Conservation (phyloP, 148 eudicot species). For the Arctostaphylos glauca region DNA sequence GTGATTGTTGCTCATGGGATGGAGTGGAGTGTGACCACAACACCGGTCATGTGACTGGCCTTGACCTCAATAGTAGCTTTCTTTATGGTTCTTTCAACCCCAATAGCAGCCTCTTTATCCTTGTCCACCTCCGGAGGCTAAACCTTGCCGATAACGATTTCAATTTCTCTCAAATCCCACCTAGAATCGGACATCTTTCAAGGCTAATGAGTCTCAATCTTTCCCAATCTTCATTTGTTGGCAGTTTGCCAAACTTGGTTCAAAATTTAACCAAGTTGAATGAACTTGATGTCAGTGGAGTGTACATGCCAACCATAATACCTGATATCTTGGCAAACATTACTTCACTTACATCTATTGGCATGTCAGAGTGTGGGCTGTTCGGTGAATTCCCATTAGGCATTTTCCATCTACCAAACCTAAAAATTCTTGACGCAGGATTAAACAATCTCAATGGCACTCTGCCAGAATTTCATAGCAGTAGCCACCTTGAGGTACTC, state of each 20-base stretch:
- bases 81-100: too few species aligned
- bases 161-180: slow-evolving; percentile 31
- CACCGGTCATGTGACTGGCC: slow-evolving; percentile 35
- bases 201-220: neutral
- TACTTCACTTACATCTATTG: slow-evolving; percentile 19
- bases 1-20: slow-evolving; percentile 42
- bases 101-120: slow-evolving; percentile 30
- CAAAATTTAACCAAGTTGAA: slow-evolving; percentile 27
- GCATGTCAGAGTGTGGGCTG: slow-evolving; percentile 11
- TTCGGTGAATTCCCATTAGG: slow-evolving; percentile 24
- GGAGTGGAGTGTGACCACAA: slow-evolving; percentile 38
- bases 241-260: slow-evolving; percentile 6
- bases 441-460: neutral
- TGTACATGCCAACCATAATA: slow-evolving; percentile 16
- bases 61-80: slow-evolving; percentile 36
- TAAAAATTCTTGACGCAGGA: slow-evolving; percentile 16
- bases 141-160: slow-evolving; percentile 31
- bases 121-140: slow-evolving; percentile 31
- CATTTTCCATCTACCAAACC: slow-evolving; percentile 29
- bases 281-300: slow-evolving; percentile 14
- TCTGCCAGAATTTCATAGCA: neutral
- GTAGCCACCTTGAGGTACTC: neutral
- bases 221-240: neutral
- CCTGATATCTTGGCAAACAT: slow-evolving; percentile 24
- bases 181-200: neutral